These are phyloP conservation scores for Cordyceps tenuipes DNA, from an alignment of 2,329 filamentous ascomycete species.

Conservation along the genomic window DNA sequence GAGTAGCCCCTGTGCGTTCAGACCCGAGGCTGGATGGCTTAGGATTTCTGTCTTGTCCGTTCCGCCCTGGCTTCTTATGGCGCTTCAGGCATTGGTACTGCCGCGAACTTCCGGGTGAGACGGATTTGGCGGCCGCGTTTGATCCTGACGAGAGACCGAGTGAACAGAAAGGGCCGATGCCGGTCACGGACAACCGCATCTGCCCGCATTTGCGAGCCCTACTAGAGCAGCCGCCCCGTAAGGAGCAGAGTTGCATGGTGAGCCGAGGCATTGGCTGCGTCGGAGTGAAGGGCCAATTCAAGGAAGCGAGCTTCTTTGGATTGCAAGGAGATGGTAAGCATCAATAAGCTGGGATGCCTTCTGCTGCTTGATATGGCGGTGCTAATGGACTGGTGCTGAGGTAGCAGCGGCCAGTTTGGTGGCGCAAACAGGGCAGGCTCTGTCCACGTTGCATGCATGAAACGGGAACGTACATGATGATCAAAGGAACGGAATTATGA, in stretches of 20 bases:
- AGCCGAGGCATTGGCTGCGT: background rate
- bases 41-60: background rate
- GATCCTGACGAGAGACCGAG: background rate
- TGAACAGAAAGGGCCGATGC: background rate
- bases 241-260: background rate
- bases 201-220: background rate
- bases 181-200: background rate
- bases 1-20: background rate
- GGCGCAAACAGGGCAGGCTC: background rate
- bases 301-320: background rate
- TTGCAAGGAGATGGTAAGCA: no score
- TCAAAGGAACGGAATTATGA: background rate
- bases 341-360: background rate
- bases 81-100: background rate
- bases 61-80: background rate
- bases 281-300: background rate
- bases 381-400: background rate
- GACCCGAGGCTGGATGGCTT: background rate
- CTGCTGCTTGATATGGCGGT: background rate
- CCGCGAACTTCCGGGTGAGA: background rate
- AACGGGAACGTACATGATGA: background rate
- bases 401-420: background rate
- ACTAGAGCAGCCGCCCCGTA: background rate
- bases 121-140: background rate
- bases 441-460: slow-evolving; percentile 5